Percentiles rank a stretch among this genome's conserved stretches.
phyloP scores from a whole-genome alignment of 2,329 filamentous ascomycete species.

The Epichloe gansuensis region DNA sequence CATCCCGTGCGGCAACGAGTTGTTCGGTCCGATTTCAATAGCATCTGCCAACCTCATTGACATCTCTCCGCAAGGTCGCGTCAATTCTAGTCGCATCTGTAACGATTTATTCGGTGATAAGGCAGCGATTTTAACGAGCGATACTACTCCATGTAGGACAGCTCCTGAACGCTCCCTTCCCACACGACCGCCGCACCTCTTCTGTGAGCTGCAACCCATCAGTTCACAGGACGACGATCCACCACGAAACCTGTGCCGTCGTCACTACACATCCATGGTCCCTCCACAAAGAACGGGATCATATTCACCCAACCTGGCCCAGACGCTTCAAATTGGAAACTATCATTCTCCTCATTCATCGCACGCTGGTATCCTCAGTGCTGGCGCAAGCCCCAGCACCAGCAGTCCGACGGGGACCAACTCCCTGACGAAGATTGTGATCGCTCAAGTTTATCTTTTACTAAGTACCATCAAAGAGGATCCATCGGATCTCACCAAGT shows the following conservation, averaged over 20 bases:
- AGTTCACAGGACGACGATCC: slow-evolving; percentile 24
- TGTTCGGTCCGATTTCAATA: neutral
- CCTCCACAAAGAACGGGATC: slow-evolving; percentile 49
- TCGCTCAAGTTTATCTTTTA: slow-evolving; percentile 89
- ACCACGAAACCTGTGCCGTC: slow-evolving; percentile 17
- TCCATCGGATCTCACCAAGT: slow-evolving; percentile 69
- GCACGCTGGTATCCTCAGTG: slow-evolving; percentile 43
- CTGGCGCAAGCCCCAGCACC: slow-evolving; percentile 48
- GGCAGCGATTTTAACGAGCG: slow-evolving; percentile 6
- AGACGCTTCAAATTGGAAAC: slow-evolving; percentile 42
- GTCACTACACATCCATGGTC: slow-evolving; percentile 39
- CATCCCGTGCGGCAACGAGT: neutral
- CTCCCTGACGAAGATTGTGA: slow-evolving; percentile 80
- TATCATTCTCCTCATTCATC: slow-evolving; percentile 45
- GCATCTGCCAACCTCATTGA: neutral
- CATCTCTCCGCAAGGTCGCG: neutral
- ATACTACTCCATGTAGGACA: slow-evolving; percentile 22
- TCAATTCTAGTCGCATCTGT: neutral
- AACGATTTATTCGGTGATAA: neutral
- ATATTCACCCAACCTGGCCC: slow-evolving; percentile 49
- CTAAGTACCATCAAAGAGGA: slow-evolving; percentile 92
- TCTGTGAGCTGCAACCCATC: slow-evolving; percentile 22
- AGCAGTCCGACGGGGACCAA: slow-evolving; percentile 49
- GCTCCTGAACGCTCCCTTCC: slow-evolving; percentile 13
- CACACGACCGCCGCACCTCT: slow-evolving; percentile 16